Conservation (phyloP, 2,329 filamentous ascomycete genomes). For the Ceratocystis cubensis region DNA sequence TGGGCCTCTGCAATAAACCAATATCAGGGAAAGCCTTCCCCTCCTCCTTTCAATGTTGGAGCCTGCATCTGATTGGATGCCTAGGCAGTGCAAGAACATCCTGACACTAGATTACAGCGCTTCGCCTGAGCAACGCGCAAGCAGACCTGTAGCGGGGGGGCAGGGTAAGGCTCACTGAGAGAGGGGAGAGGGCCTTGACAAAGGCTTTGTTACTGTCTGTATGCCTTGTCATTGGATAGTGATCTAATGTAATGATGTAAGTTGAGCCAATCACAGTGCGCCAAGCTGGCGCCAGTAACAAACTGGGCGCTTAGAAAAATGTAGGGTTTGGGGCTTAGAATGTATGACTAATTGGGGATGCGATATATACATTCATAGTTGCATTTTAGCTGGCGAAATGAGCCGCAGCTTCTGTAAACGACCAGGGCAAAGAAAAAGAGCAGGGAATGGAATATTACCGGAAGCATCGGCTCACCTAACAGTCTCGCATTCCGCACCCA, state of each 20-base stretch:
- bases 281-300: not conserved
- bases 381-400: not conserved
- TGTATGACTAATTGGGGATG: not conserved
- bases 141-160: no score
- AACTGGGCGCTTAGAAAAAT: not conserved
- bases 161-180: no score
- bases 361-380: not conserved
- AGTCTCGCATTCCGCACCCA: not conserved
- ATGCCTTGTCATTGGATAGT: not conserved
- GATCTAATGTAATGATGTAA: not conserved
- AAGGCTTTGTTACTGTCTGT: not conserved
- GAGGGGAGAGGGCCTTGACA: not conserved
- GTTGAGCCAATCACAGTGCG: slow-evolving; percentile 1
- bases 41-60: not conserved
- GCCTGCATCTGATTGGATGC: not conserved
- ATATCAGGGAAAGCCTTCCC: not conserved
- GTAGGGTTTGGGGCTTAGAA: not conserved
- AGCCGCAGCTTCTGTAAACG: not conserved
- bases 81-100: not conserved
- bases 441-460: not conserved
- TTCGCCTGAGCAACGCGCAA: not conserved
- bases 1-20: not conserved
- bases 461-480: not conserved
- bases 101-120: not conserved
- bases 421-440: not conserved